phyloP scores from a whole-genome alignment of 2,329 filamentous ascomycete species.

The Aspergillus quadrilineatus region DNA sequence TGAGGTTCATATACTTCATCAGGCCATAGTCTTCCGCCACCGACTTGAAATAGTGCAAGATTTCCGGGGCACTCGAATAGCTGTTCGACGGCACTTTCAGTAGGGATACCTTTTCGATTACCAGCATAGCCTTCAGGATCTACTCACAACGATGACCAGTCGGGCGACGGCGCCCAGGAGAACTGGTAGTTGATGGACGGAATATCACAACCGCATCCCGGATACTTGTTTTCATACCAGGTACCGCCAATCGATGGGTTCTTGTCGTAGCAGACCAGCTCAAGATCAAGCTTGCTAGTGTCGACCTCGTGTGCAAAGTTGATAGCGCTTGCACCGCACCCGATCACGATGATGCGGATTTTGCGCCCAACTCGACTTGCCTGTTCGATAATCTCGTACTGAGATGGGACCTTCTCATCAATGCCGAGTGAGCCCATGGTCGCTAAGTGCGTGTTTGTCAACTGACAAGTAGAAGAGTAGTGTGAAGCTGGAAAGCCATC shows the following conservation, averaged over 20 bases:
- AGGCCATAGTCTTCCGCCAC: conserved; percentile 27
- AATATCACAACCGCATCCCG: conserved; percentile 33
- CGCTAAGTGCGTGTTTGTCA: too few relatives aligned
- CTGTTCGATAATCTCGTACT: too few relatives aligned
- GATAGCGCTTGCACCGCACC: conserved; percentile 17
- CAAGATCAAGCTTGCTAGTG: conserved; percentile 26
- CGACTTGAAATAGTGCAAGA: conserved; percentile 29
- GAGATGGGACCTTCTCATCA: too few relatives aligned
- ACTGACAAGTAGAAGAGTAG: too few relatives aligned
- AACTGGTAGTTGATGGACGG: conserved; percentile 1
- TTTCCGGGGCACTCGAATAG: conserved; percentile 1
- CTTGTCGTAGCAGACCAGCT: conserved; percentile 26
- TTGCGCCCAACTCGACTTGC: conserved; percentile 14
- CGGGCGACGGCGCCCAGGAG: background rate
- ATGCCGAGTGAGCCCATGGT: background rate
- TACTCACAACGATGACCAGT: conserved; percentile 19
- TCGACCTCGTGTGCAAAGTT: conserved; percentile 21
- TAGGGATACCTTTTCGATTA: too few relatives aligned
- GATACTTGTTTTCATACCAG: conserved; percentile 35
- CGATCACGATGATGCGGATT: conserved; percentile 20
- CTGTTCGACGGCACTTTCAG: too few relatives aligned
- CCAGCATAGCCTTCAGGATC: too few relatives aligned
- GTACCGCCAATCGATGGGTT: conserved; percentile 32
- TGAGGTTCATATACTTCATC: conserved; percentile 27
- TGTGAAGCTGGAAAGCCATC: too few relatives aligned